Evolutionary conservation across 2,329 filamentous ascomycete species (phyloP), one percentile per base, ranked within the genome.

Genomic region (Trichoderma aggressivum): DNA sequence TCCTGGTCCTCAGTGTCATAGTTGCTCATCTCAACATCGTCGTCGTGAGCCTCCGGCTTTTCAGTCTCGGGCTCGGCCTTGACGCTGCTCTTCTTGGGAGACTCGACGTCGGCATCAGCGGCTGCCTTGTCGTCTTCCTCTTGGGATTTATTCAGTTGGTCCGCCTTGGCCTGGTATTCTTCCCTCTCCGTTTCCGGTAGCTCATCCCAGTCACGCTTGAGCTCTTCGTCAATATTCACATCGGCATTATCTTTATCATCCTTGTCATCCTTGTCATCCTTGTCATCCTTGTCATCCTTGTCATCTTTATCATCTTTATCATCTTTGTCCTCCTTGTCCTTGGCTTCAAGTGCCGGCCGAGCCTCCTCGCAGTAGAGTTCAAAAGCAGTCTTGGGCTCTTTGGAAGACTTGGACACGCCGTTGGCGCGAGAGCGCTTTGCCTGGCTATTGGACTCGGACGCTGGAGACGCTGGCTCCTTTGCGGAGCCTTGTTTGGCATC

Each of bases 301-400:
- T 81, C 77, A 3, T 59, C 56, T 6, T 84, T 84, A 72, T 81
- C 77, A 0, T 59, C 55, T 5, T 47, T 47, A 2, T 47, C 43
- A 0, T 47, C 55, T 28, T 84, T 84, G 72, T 81, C 77, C 5
- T 59, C 43, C 47, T 84, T 84, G 72, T 81, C 77, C 77, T 87
- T 83, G 10, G 81, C 80, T 62, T 84, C 81, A 32, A 86, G 78
- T 12, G 78, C 73, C 4, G 83, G 80, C 60, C 86, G 84, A 72
- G 78, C 82, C 73, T 88, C 86, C 68, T 82, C 81, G 76, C 84
- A 87, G 79, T 86, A 89, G 18, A 89, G 79, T 72, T 88, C 86
- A 75, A 87, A 89, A 3, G 86, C 86, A 73, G 73, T 85, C 72
- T 79, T 80, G 14, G 84, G 84, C 62, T 80, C 80, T 12, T 30